These are phyloP conservation scores for Xylaria multiplex DNA, from an alignment of 2,329 filamentous ascomycete species.

Conservation along the genomic window DNA sequence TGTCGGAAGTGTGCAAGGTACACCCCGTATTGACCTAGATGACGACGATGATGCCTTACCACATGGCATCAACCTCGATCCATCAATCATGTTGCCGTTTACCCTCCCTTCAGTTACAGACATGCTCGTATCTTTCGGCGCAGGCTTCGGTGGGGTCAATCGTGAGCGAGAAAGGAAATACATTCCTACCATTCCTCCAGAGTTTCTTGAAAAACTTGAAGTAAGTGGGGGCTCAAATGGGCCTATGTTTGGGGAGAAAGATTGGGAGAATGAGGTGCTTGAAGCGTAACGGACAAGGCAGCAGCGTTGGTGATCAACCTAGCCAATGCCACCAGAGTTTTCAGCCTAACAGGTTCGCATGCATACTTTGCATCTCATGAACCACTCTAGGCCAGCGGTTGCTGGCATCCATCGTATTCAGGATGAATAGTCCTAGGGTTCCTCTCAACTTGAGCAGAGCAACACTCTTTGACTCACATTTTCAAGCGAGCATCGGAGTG, in stretches of 20 bases:
- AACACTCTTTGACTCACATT: background rate
- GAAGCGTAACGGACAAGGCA: slow-evolving; percentile 52
- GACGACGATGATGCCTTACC: slow-evolving; percentile 77
- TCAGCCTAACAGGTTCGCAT: slow-evolving; percentile 37
- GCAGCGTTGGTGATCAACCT: slow-evolving; percentile 31
- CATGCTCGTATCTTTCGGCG: slow-evolving; percentile 95
- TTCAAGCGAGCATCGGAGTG: slow-evolving; percentile 5
- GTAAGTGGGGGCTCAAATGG: slow-evolving; percentile 60
- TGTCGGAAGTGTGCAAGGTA: slow-evolving; percentile 55
- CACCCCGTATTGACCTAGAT: slow-evolving; percentile 58
- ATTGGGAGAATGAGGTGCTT: slow-evolving; percentile 72
- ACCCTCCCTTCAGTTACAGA: slow-evolving; percentile 95
- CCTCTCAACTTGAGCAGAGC: slow-evolving; percentile 22
- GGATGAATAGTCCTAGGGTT: slow-evolving; percentile 34
- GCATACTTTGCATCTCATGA: slow-evolving; percentile 19
- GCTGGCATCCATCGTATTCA: slow-evolving; percentile 37
- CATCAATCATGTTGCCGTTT: slow-evolving; percentile 92
- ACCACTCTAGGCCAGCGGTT: slow-evolving; percentile 30
- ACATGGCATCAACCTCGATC: slow-evolving; percentile 83
- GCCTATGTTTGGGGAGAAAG: slow-evolving; percentile 70
- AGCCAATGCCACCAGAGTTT: slow-evolving; percentile 27
- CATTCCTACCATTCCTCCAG: slow-evolving; percentile 91
- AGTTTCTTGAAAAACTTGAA: slow-evolving; percentile 91
- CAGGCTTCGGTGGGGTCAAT: slow-evolving; percentile 92
- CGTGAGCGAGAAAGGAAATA: slow-evolving; percentile 93